Evolutionary conservation across 371 early-diverging fungal genomes (phyloP).

Genomic region (Thermomucor indicae-seudaticae): DNA sequence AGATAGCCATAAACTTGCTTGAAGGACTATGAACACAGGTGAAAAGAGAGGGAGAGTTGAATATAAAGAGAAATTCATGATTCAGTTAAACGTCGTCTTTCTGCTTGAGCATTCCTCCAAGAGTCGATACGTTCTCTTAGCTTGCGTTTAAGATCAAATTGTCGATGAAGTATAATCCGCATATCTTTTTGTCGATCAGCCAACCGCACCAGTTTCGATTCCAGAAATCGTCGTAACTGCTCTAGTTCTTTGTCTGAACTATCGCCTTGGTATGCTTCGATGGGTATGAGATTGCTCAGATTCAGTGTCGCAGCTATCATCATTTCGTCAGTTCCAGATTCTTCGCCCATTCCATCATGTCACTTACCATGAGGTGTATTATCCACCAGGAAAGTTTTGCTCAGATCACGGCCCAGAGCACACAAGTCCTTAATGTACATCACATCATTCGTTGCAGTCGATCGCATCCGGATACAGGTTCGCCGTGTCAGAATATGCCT

Average conservation of each 20-base stretch:
- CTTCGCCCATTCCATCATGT: background rate
- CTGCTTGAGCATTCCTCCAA: slow-evolving; percentile 27
- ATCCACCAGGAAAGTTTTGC: slow-evolving; percentile 39
- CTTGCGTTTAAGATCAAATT: slow-evolving; percentile 37
- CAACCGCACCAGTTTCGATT: slow-evolving; percentile 26
- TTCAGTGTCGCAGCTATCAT: slow-evolving; percentile 37
- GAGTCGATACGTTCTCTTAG: slow-evolving; percentile 31
- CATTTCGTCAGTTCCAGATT: background rate
- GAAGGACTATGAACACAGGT: no score
- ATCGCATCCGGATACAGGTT: slow-evolving; percentile 35
- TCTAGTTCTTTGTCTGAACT: slow-evolving; percentile 31
- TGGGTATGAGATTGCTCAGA: slow-evolving; percentile 43
- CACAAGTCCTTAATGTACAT: slow-evolving; percentile 40
- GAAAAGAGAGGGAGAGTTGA: no score
- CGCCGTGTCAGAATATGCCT: slow-evolving; percentile 40
- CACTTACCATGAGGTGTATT: slow-evolving; percentile 39
- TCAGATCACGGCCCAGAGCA: slow-evolving; percentile 41
- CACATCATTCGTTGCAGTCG: slow-evolving; percentile 25
- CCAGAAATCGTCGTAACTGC: slow-evolving; percentile 31
- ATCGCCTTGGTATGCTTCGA: slow-evolving; percentile 37
- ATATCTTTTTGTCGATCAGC: slow-evolving; percentile 35
- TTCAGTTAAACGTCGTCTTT: slow-evolving; percentile 6
- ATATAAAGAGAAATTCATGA: no score
- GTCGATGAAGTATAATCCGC: slow-evolving; percentile 35
- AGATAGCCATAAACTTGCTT: no score